Percentiles rank a stretch among this genome's conserved stretches.
These are phyloP conservation scores for Cyclostephanos invisitatus DNA, from an alignment of 108 stramenopile genomes.

Conservation along the genomic window DNA sequence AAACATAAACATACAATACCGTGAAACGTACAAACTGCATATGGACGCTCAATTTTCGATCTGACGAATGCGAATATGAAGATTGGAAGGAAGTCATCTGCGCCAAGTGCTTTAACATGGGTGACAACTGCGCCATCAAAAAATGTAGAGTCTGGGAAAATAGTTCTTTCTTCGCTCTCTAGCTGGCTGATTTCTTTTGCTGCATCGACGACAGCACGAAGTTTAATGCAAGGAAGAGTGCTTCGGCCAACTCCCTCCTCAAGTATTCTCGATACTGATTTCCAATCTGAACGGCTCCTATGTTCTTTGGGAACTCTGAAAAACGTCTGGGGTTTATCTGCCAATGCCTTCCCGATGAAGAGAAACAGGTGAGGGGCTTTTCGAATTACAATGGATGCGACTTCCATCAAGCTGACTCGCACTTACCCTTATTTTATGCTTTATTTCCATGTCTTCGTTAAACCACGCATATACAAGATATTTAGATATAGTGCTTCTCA, in stretches of 20 bases:
- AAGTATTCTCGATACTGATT: slow-evolving; percentile 71
- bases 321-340: slow-evolving; percentile 58
- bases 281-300: slow-evolving; percentile 73
- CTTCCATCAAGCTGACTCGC: slow-evolving; percentile 13
- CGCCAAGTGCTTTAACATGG: slow-evolving; percentile 59
- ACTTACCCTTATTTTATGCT: slow-evolving; percentile 67
- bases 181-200: slow-evolving; percentile 74
- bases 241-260: slow-evolving; percentile 76
- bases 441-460: slow-evolving; percentile 82
- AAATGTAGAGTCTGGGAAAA: slow-evolving; percentile 28
- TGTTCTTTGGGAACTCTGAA: slow-evolving; percentile 57
- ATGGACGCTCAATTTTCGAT: slow-evolving; percentile 81
- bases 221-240: slow-evolving; percentile 80
- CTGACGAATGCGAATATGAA: slow-evolving; percentile 87
- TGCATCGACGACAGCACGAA: slow-evolving; percentile 82
- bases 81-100: slow-evolving; percentile 92
- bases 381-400: neutral
- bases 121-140: slow-evolving; percentile 42
- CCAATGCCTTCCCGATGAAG: slow-evolving; percentile 42
- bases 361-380: slow-evolving; percentile 9
- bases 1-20: neutral
- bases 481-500: slow-evolving; percentile 75
- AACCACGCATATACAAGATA: slow-evolving; percentile 81
- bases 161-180: slow-evolving; percentile 48
- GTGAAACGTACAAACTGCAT: slow-evolving; percentile 64